Evolutionary conservation across 176 grass and related monocot genomes (phyloP), one percentile per base, ranked within the genome.

Genomic region (Neostapfia colusana): DNA sequence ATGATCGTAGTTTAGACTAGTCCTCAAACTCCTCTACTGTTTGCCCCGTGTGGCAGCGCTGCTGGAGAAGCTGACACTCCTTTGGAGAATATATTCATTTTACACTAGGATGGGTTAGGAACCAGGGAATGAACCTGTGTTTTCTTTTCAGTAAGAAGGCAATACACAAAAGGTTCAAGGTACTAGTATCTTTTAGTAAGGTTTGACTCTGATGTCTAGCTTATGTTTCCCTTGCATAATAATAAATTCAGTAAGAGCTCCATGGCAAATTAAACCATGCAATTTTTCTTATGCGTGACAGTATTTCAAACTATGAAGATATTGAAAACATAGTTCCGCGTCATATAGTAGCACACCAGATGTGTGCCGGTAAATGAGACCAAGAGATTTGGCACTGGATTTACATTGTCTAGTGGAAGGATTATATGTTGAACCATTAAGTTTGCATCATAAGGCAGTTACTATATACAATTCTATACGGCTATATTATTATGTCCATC

Each of bases 391-490:
- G 7, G 10, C 41, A 43, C 8, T 48, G n/a, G 44, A 48, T 48
- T 48, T 48, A 16, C 42, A 44, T 10, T 41, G 43, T 14, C 10
- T 14, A 4, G 43, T 45, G 43, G 43, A 45, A 13, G 12, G 16
- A 40, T 69, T 4, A 15, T 4, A 15, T 20, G 81, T 70, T 3
- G 31, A 31, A 31, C 31, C 1, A n/a, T n/a, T n/a, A n/a, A n/a
- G n/a, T n/a, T 31, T 1, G 31, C 31, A 31, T 31, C 31, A 31
- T 2, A 70, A 68, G 48, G 42, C 12, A 16, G 38, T 10, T 16
- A 72, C 5, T 75, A 72, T 87, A 59, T 66, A 87, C 72, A 86
- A 21, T 8, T 67, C 15, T 82, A 75, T 6, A 53, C 20, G 12
- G 27, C 11, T 51, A 12, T 16, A 15, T 62, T 45, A 53, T 46